Evolutionary conservation across 2,329 filamentous ascomycete species (phyloP).

Genomic region (Elsinoe batatas): DNA sequence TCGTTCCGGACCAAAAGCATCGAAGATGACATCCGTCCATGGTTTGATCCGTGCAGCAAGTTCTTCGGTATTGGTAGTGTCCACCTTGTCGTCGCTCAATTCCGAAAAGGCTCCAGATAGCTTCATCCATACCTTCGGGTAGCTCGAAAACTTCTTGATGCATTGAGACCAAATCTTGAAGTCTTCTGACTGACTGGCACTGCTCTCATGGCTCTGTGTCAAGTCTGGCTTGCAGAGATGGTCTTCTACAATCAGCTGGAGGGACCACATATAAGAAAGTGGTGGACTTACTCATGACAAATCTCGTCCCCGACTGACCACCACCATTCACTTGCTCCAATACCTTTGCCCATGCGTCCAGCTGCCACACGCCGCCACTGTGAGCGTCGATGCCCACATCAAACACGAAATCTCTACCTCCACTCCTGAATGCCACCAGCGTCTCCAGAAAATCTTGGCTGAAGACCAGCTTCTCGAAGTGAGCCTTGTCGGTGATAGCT

Average conservation of each 20-base stretch:
- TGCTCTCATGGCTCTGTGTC: constrained; percentile 39
- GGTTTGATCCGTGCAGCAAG: constrained; percentile 56
- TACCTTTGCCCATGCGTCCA: constrained; percentile 29
- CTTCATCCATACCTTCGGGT: constrained; percentile 70
- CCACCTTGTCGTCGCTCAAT: constrained; percentile 45
- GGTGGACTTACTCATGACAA: constrained; percentile 58
- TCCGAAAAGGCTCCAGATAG: constrained; percentile 80
- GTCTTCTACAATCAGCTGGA: constrained; percentile 41
- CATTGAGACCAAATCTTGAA: constrained; percentile 61
- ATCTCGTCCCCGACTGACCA: constrained; percentile 45
- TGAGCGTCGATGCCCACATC: constrained; percentile 78
- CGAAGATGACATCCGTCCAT: constrained; percentile 64
- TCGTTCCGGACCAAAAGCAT: constrained; percentile 59
- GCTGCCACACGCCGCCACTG: constrained; percentile 57
- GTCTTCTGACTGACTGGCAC: constrained; percentile 30
- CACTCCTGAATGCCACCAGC: constrained; percentile 48
- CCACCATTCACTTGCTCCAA: constrained; percentile 47
- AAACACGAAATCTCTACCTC: constrained; percentile 56
- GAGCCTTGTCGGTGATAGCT: constrained; percentile 28
- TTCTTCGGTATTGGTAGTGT: constrained; percentile 38
- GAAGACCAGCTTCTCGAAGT: constrained; percentile 28
- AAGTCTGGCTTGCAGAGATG: constrained; percentile 86
- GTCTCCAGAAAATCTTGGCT: constrained; percentile 34
- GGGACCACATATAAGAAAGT: neutral
- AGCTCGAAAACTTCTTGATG: constrained; percentile 57